Evolutionary conservation across 495 filamentous ascomycete species (phyloP).

Genomic region (Rhypophila decipiens): DNA sequence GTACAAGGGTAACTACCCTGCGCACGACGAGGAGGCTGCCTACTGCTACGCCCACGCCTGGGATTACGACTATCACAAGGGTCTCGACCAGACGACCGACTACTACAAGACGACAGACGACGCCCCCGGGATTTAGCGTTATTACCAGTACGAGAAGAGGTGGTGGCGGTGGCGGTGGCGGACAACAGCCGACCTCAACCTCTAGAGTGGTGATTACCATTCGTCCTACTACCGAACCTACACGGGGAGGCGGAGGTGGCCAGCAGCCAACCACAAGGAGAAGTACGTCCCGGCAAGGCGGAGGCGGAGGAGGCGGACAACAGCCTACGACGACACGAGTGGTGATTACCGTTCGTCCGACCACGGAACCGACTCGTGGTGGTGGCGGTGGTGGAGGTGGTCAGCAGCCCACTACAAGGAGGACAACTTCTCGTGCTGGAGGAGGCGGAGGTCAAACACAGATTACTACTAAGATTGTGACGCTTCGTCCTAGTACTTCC

Average conservation of each 20-base stretch:
- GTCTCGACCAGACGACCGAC: background rate
- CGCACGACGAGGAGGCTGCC: background rate
- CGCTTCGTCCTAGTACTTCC: background rate
- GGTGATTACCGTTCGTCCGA: background rate
- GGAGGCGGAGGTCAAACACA: conserved; percentile 2
- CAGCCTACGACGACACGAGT: conserved; percentile 2
- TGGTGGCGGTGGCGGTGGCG: background rate
- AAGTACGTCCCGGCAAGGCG: background rate
- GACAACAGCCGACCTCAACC: background rate
- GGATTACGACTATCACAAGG: conserved; percentile 9
- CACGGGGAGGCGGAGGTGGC: background rate
- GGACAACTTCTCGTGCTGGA: background rate
- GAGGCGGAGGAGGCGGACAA: conserved; percentile 2
- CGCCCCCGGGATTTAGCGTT: background rate
- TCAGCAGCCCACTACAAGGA: background rate
- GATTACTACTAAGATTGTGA: background rate
- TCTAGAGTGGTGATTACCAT: background rate
- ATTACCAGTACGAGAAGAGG: conserved; percentile 1
- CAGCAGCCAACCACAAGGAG: background rate
- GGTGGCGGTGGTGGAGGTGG: background rate
- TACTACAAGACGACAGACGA: background rate
- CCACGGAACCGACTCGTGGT: background rate
- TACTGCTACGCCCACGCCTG: conserved; percentile 1
- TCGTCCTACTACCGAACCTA: conserved; percentile 3
- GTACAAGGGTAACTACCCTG: too few relatives aligned